Percentiles rank a stretch among this genome's conserved stretches.
phyloP scores from a whole-genome alignment of 768 basidiomycete species.

The Grammothele lineata region DNA sequence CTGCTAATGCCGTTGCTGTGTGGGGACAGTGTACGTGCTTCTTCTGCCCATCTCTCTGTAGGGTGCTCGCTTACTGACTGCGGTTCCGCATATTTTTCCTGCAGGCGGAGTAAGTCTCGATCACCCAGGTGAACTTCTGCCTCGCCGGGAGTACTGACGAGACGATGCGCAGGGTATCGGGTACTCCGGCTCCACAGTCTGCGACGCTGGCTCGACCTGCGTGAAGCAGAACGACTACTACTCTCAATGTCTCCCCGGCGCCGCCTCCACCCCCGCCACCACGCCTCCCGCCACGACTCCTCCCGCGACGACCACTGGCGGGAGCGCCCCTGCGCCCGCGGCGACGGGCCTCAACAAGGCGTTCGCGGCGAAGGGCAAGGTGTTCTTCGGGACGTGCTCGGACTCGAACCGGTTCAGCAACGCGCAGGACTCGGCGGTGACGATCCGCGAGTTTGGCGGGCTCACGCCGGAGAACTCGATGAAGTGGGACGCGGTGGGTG shows the following conservation, averaged over 20 bases:
- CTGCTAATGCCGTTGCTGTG: conserved; percentile 26
- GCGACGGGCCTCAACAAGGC: conserved; percentile 23
- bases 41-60: too few relatives aligned
- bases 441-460: conserved; percentile 26
- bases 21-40: conserved; percentile 35
- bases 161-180: conserved; percentile 24
- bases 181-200: conserved; percentile 30
- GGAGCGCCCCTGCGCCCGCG: conserved; percentile 13
- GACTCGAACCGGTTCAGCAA: conserved; percentile 25
- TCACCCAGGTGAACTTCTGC: too few relatives aligned
- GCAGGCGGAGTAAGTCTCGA: conserved; percentile 22
- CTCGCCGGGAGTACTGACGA: too few relatives aligned
- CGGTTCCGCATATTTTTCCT: neutral
- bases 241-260: conserved; percentile 29
- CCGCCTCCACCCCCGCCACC: conserved; percentile 15
- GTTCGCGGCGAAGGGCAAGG: conserved; percentile 24
- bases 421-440: conserved; percentile 21
- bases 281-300: conserved; percentile 7
- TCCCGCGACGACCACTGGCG: conserved; percentile 1
- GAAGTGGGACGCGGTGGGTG: conserved; percentile 29
- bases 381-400: conserved; percentile 28
- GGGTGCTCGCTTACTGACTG: neutral
- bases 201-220: conserved; percentile 33
- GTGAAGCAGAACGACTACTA: conserved; percentile 29
- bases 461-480: conserved; percentile 33